A percentile compares a stretch with the other conserved stretches of the same genome.
phyloP scores from a whole-genome alignment of 352 stramenopile genomes.

The Bremia lactucae region DNA sequence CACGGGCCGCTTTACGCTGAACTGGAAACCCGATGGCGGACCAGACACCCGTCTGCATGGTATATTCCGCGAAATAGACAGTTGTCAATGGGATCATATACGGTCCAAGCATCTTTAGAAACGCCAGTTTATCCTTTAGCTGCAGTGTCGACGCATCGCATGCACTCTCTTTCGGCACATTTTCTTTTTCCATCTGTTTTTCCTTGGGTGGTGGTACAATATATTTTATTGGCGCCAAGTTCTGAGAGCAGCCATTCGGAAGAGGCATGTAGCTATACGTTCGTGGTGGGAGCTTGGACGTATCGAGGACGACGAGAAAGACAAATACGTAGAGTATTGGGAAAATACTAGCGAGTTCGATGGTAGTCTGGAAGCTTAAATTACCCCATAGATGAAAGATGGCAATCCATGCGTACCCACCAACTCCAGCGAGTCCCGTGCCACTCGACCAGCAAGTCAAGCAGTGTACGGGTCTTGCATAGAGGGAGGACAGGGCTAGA shows the following conservation, averaged over 20 bases:
- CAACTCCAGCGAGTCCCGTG: conserved; percentile 87
- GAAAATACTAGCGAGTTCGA: conserved; percentile 52
- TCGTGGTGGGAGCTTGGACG: conserved; percentile 26
- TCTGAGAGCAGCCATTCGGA: too few relatives aligned
- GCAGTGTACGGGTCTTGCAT: conserved; percentile 50
- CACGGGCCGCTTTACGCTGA: conserved; percentile 43
- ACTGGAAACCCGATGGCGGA: conserved; percentile 90
- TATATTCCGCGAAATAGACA: conserved; percentile 92
- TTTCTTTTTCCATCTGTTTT: conserved; percentile 9
- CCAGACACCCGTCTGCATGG: conserved; percentile 90
- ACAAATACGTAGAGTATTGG: conserved; percentile 48
- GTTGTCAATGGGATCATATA: conserved; percentile 88
- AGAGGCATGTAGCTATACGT: conserved; percentile 32
- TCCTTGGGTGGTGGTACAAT: too few relatives aligned
- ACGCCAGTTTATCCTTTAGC: conserved; percentile 43
- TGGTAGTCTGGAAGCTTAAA: conserved; percentile 53
- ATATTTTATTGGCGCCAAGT: too few relatives aligned
- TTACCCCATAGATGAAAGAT: conserved; percentile 55
- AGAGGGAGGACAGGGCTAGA: conserved; percentile 79
- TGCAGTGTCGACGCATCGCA: conserved; percentile 30
- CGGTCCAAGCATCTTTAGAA: conserved; percentile 76
- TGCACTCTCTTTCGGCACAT: conserved; percentile 1
- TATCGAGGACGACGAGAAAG: conserved; percentile 59
- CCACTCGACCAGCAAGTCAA: conserved; percentile 89
- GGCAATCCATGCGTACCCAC: conserved; percentile 85